phyloP scores from a whole-genome alignment of 2,329 filamentous ascomycete species.

The Colletotrichum tropicale region DNA sequence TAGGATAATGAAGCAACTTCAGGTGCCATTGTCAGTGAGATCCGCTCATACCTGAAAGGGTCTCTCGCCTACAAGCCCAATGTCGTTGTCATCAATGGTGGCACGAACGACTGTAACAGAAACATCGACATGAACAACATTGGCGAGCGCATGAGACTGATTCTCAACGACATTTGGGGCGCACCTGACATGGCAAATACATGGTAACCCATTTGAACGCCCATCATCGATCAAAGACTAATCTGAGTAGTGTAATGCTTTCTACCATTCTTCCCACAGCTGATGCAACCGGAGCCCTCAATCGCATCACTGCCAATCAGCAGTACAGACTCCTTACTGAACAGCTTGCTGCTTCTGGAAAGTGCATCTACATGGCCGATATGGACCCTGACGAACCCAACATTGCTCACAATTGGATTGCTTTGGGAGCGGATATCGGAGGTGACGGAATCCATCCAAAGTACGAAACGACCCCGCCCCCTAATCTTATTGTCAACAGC shows the following conservation, averaged over 20 bases:
- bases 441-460: not conserved
- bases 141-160: not conserved
- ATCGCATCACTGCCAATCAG: not conserved
- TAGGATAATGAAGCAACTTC: not conserved
- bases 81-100: not conserved
- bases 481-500: not conserved
- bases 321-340: not conserved
- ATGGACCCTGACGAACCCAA: not conserved
- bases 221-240: not conserved
- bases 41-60: not conserved
- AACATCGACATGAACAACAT: not conserved
- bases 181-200: not conserved
- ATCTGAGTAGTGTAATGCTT: not conserved
- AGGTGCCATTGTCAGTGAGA: not conserved
- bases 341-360: not conserved
- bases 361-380: not conserved
- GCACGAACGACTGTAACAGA: not conserved
- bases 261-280: not conserved
- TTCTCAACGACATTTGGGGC: rapidly evolving
- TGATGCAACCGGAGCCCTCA: not conserved
- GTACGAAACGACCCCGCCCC: not conserved
- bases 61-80: not conserved
- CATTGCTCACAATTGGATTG: not conserved
- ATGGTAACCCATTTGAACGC: not conserved
- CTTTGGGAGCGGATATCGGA: not conserved